Base-by-base conservation (phyloP, 257 asterid species). In the Dorcoceras hygrometricum region DNA sequence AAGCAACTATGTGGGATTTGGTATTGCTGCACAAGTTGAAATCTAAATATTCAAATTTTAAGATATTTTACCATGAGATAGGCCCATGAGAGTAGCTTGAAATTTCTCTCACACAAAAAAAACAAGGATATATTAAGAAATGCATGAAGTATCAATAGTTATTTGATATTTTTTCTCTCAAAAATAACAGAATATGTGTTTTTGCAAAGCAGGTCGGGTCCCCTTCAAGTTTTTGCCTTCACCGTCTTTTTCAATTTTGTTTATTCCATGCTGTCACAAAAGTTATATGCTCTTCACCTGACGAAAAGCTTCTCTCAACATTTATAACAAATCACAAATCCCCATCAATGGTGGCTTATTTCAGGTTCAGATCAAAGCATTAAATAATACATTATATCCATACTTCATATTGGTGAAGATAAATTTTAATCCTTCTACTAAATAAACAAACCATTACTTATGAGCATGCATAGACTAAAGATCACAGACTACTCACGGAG, bases 381-480 rank as follows among this genome's bases (percentile, higher is more conserved):
- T 31, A 29, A 28, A 22, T 48, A 56, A 25, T 10, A 46, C 4
- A 39, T 29, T 69, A 26, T 28, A 46, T 32, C 19, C 6, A 66
- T 6, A 2, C 6, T 20, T 43, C 26, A 19, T 61, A 22, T 14
- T 8, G 65, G 43, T n/a, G 8, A 19, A 39, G 23, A 12, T n/a
- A 18, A 34, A 27, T 59, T 61, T 7, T 23, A 43, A 14, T 43
- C 51, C n/a, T 14, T 43, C n/a, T 19, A 43, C 19, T 43, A 14
- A 43, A 43, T 14, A 14, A 12, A 43, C 16, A 12, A 43, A 14
- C 8, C 4, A 14, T 12, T 43, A 43, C 5, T 43, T 43, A 16
- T 19, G 20, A 61, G 28, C 50, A 16, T 39, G 12, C 65, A 29
- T 34, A 62, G 58, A 76, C 56, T 19, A 71, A 48, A 67, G 60